phyloP scores from a whole-genome alignment of 2,329 filamentous ascomycete species.

The Lachnellula hyalina region DNA sequence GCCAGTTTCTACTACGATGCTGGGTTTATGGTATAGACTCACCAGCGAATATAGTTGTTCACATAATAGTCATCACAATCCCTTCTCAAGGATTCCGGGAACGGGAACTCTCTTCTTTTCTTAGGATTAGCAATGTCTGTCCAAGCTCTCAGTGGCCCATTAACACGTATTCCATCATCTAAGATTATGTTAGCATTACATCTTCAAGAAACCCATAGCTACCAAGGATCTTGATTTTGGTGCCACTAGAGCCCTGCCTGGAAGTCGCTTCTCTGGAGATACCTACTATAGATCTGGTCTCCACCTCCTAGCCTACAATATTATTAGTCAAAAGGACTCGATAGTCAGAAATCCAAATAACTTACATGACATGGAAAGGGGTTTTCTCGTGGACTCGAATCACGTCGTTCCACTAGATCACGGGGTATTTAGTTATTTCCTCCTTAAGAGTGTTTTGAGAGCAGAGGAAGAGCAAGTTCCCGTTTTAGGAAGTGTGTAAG shows the following conservation, averaged over 20 bases:
- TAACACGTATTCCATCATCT: conserved; percentile 78
- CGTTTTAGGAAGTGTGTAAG: no score
- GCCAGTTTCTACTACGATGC: conserved; percentile 31
- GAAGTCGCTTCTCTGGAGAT: not conserved
- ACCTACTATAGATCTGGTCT: conserved; percentile 78
- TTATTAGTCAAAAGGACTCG: conserved; percentile 2
- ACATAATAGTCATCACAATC: conserved; percentile 89
- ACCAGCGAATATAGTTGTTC: conserved; percentile 77
- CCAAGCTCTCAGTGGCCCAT: conserved; percentile 78
- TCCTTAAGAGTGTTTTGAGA: no score
- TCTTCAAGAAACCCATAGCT: not conserved
- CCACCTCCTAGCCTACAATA: conserved; percentile 72
- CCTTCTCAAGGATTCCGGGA: conserved; percentile 71
- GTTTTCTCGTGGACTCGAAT: conserved; percentile 69
- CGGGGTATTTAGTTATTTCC: no score
- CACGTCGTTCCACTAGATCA: conserved; percentile 74
- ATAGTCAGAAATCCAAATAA: no score
- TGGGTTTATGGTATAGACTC: conserved; percentile 39
- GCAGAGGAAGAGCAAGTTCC: no score
- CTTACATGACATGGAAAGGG: conserved; percentile 86
- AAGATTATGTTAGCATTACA: not conserved
- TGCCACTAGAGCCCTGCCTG: not conserved
- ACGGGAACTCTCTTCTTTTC: conserved; percentile 73
- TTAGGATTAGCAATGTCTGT: conserved; percentile 76
- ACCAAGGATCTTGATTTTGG: not conserved